phyloP scores from a whole-genome alignment of 2,329 filamentous ascomycete genomes.

The Claviceps sorghi region DNA sequence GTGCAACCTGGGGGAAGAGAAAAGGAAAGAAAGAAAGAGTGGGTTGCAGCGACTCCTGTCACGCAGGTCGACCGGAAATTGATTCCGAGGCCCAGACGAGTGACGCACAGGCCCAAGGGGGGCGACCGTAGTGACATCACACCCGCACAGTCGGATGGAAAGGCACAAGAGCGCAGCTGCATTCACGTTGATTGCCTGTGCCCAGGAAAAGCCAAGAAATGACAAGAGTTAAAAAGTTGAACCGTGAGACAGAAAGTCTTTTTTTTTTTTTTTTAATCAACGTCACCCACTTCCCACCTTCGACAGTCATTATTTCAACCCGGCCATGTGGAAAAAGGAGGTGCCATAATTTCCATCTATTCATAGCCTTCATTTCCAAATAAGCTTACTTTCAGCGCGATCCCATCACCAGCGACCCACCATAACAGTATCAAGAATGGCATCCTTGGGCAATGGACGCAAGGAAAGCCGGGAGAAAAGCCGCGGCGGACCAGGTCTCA shows the following conservation, averaged over 20 bases:
- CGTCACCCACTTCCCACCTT: too few relatives aligned
- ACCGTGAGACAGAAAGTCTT: too few relatives aligned
- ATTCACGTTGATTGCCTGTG: too few relatives aligned
- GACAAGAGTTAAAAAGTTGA: too few relatives aligned
- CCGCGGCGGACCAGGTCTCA: background rate
- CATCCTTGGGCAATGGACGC: background rate
- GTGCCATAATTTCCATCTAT: constrained; percentile 12
- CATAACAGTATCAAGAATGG: background rate
- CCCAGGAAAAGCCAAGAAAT: too few relatives aligned
- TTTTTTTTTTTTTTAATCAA: too few relatives aligned
- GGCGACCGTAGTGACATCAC: background rate
- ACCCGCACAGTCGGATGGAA: too few relatives aligned
- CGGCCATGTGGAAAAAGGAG: constrained; percentile 10
- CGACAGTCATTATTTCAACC: constrained; percentile 16
- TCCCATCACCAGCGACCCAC: background rate
- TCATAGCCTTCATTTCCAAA: constrained; percentile 7
- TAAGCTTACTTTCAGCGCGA: background rate
- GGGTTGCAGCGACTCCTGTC: background rate
- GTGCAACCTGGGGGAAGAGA: too few relatives aligned
- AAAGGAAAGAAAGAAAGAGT: too few relatives aligned
- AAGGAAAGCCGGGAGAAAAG: background rate
- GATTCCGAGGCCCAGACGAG: background rate
- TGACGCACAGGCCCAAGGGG: background rate
- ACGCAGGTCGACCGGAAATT: background rate
- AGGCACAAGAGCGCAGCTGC: too few relatives aligned